Conservation (phyloP, 2,329 filamentous ascomycete species). For the Alternaria dauci region DNA sequence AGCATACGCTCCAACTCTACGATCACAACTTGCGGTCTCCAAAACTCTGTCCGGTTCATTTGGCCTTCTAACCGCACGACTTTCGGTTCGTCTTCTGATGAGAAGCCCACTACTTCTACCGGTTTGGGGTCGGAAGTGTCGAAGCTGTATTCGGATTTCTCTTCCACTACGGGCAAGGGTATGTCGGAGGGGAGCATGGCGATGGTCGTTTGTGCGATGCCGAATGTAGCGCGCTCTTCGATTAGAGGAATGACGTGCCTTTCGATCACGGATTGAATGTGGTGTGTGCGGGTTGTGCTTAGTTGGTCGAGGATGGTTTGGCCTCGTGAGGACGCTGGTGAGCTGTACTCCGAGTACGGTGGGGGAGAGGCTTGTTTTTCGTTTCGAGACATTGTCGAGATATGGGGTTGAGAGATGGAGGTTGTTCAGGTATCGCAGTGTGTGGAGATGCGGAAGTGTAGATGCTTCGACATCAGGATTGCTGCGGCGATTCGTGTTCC, state of each 20-base stretch:
- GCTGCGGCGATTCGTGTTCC: background rate
- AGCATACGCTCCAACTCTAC: conserved; percentile 51
- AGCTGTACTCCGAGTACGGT: conserved; percentile 23
- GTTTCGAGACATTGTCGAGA: conserved; percentile 19
- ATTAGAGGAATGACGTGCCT: conserved; percentile 54
- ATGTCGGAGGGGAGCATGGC: conserved; percentile 57
- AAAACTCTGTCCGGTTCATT: conserved; percentile 55
- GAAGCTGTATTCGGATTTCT: conserved; percentile 46
- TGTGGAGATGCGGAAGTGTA: background rate
- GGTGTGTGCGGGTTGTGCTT: conserved; percentile 50
- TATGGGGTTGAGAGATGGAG: background rate
- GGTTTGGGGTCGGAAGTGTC: conserved; percentile 27
- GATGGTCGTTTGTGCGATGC: conserved; percentile 55
- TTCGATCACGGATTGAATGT: conserved; percentile 52
- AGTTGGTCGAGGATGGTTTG: conserved; percentile 50
- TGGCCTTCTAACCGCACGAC: conserved; percentile 52
- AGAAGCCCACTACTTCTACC: conserved; percentile 52
- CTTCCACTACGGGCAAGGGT: conserved; percentile 29
- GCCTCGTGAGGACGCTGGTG: conserved; percentile 30
- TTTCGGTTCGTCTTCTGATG: conserved; percentile 50
- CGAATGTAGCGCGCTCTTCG: conserved; percentile 50
- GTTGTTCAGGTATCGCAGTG: background rate
- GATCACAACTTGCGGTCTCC: conserved; percentile 53
- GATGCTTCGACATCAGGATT: background rate
- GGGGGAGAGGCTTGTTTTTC: conserved; percentile 16